A percentile compares a stretch with the other conserved stretches of the same genome.
Conservation (phyloP, 176 grass and related monocot genomes). For the Calamus simplicifolius region DNA sequence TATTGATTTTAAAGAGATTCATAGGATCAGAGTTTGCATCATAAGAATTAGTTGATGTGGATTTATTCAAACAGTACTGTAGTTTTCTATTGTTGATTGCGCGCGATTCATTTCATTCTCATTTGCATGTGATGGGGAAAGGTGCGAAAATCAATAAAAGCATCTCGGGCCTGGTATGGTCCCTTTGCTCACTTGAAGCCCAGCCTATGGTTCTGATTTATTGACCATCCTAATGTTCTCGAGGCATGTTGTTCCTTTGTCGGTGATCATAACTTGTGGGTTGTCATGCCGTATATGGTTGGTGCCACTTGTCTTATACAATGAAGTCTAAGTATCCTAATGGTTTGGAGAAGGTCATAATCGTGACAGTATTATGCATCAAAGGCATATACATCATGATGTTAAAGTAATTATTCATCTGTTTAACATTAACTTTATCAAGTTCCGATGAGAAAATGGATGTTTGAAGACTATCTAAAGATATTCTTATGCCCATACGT, state of each 20-base stretch:
- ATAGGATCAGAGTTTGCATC: too few species aligned
- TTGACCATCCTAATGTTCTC: slow-evolving; percentile 79
- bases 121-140: background rate
- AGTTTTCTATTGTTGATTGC: too few species aligned
- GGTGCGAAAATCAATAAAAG: too few species aligned
- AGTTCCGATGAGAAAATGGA: too few species aligned
- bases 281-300: slow-evolving; percentile 93
- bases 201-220: slow-evolving; percentile 78
- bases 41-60: too few species aligned
- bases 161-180: too few species aligned
- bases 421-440: too few species aligned
- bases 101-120: slow-evolving; percentile 22
- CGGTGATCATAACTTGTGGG: slow-evolving; percentile 65
- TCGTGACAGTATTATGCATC: slow-evolving; percentile 74
- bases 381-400: slow-evolving; percentile 90
- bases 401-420: slow-evolving; percentile 52
- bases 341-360: slow-evolving; percentile 67
- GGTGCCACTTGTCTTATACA: slow-evolving; percentile 90
- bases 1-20: too few species aligned
- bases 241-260: slow-evolving; percentile 86
- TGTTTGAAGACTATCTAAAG: too few species aligned
- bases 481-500: too few species aligned
- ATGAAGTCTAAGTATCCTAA: slow-evolving; percentile 71
- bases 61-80: too few species aligned
- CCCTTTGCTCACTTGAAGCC: slow-evolving; percentile 36